A percentile compares a stretch with the other conserved stretches of the same genome.
Conservation (phyloP, 352 stramenopile species). For the Peronospora farinosa region DNA sequence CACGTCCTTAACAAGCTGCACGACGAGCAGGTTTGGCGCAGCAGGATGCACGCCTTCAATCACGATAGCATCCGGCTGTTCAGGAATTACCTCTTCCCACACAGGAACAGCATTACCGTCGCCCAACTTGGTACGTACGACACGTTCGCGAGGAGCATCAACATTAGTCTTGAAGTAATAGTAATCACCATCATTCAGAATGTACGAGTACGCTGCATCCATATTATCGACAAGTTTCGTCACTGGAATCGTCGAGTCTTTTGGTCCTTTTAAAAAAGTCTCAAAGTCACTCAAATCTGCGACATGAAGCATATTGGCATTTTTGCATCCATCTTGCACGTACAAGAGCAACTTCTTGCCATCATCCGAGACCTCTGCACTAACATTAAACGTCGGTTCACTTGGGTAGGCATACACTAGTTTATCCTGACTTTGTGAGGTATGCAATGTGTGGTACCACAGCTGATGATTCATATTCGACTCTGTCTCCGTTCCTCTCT, state of each 20-base stretch:
- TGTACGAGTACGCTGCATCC: conserved; percentile 77
- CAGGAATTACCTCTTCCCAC: conserved; percentile 81
- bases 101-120: conserved; percentile 19
- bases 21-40: conserved; percentile 58
- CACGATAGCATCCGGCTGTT: conserved; percentile 67
- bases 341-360: conserved; percentile 71
- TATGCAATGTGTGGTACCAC: conserved; percentile 76
- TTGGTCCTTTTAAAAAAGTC: conserved; percentile 33
- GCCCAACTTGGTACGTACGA: conserved; percentile 49
- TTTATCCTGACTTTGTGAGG: conserved; percentile 59
- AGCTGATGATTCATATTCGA: conserved; percentile 74
- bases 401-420: conserved; percentile 71
- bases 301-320: conserved; percentile 84
- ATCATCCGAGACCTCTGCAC: conserved; percentile 65
- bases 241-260: conserved; percentile 34
- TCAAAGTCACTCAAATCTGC: conserved; percentile 51
- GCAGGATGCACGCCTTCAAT: conserved; percentile 66
- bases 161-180: conserved; percentile 88
- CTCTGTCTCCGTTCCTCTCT: conserved; percentile 75
- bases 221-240: conserved; percentile 86
- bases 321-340: conserved; percentile 83
- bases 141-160: conserved; percentile 70
- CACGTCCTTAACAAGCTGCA: conserved; percentile 81
- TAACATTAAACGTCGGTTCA: conserved; percentile 68
- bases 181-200: conserved; percentile 80